A percentile compares a stretch with the other conserved stretches of the same genome.
These are phyloP conservation scores for Striga asiatica DNA, from an alignment of 257 asterid genomes.

Conservation along the genomic window DNA sequence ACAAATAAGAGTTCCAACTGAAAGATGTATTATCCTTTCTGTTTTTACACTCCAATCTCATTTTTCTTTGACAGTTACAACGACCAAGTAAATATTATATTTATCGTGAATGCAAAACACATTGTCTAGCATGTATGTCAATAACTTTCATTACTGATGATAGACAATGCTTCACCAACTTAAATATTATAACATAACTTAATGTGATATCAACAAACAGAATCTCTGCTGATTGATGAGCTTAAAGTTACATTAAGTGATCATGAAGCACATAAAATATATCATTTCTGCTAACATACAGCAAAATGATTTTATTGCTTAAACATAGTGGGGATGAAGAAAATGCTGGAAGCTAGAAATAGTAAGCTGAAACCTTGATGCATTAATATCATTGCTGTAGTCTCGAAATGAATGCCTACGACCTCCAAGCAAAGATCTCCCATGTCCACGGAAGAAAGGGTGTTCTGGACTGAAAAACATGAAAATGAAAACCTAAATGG, in stretches of 20 bases:
- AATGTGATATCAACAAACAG: too few species aligned
- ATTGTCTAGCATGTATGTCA: background rate
- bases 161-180: background rate
- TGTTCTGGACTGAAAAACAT: conserved; percentile 62
- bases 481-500: background rate
- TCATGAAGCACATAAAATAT: background rate
- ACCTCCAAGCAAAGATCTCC: conserved; percentile 86
- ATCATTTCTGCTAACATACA: background rate
- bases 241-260: too few species aligned
- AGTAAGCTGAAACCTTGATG: conserved; percentile 52
- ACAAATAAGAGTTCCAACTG: background rate
- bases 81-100: too few species aligned
- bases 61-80: too few species aligned
- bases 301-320: conserved; percentile 7
- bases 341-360: conserved; percentile 10
- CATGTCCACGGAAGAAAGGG: conserved; percentile 20
- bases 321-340: background rate
- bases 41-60: background rate
- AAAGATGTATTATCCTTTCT: background rate
- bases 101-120: too few species aligned
- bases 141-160: background rate
- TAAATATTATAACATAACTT: too few species aligned
- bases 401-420: conserved; percentile 44
- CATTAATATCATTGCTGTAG: conserved; percentile 38
- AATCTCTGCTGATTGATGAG: too few species aligned